Percentiles rank a stretch among this genome's conserved stretches.
These are phyloP conservation scores for Wilhelminamyces savonicus DNA, from an alignment of 805 yeast species.

Conservation along the genomic window DNA sequence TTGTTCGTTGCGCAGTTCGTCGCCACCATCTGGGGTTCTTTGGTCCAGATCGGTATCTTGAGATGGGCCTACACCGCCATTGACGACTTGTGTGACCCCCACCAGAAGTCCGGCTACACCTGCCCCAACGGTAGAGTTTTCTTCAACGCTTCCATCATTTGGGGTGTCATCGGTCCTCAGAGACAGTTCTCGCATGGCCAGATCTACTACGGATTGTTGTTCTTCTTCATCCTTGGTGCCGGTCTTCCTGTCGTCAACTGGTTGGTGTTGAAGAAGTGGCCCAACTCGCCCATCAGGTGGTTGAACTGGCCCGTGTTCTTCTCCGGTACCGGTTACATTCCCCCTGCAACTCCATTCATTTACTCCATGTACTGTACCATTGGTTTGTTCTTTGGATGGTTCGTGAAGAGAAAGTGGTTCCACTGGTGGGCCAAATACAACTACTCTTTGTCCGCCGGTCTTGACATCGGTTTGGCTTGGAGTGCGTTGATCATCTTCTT, in stretches of 20 bases:
- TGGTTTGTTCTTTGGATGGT: constrained; percentile 31
- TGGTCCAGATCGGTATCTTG: constrained; percentile 35
- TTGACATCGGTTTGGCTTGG: constrained; percentile 40
- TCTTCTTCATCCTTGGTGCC: constrained; percentile 35
- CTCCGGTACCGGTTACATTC: constrained; percentile 51
- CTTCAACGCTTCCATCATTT: constrained; percentile 38
- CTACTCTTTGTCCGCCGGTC: constrained; percentile 39
- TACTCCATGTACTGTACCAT: constrained; percentile 48
- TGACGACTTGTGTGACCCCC: constrained; percentile 23
- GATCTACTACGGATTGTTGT: constrained; percentile 24
- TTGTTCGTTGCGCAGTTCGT: constrained; percentile 37
- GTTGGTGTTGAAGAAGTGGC: constrained; percentile 37
- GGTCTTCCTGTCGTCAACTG: constrained; percentile 30
- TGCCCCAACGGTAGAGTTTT: constrained; percentile 38
- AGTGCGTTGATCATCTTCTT: constrained; percentile 34
- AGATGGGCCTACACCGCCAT: constrained; percentile 37
- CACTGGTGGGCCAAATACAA: constrained; percentile 42
- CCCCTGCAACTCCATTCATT: constrained; percentile 71
- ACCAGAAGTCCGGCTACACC: constrained; percentile 24
- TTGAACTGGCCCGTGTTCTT: constrained; percentile 37
- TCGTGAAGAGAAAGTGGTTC: constrained; percentile 33
- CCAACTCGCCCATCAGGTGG: constrained; percentile 25
- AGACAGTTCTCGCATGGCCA: constrained; percentile 10
- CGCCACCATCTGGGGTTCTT: constrained; percentile 38
- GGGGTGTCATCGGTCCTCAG: constrained; percentile 37